These are phyloP conservation scores for Barnettozyma vustinii DNA, from an alignment of 805 yeast genomes.

Conservation along the genomic window DNA sequence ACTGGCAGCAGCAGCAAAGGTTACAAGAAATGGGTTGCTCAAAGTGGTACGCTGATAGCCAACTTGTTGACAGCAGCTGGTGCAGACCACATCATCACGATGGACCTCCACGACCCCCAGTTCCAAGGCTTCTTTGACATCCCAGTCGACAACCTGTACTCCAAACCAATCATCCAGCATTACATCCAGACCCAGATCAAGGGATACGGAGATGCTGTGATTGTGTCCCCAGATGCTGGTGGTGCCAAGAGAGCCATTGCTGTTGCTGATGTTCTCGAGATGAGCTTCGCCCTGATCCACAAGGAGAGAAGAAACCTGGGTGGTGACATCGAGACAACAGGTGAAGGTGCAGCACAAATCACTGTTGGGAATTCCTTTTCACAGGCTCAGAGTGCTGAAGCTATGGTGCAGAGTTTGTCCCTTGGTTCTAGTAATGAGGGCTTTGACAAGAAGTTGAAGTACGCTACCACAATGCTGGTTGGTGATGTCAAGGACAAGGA, in stretches of 20 bases:
- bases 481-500: constrained; percentile 87
- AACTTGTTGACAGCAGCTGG: constrained; percentile 86
- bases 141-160: constrained; percentile 91
- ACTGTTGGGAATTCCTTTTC: constrained; percentile 15
- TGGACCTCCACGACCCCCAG: constrained; percentile 98
- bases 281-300: constrained; percentile 91
- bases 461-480: constrained; percentile 89
- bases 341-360: constrained; percentile 22
- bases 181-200: constrained; percentile 77
- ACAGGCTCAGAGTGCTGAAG: constrained; percentile 15
- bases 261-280: constrained; percentile 82
- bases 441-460: constrained; percentile 25
- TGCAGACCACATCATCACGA: constrained; percentile 92
- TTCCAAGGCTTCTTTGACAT: constrained; percentile 96
- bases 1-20: constrained; percentile 43
- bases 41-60: constrained; percentile 89
- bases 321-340: background rate
- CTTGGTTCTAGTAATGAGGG: constrained; percentile 1
- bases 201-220: constrained; percentile 75
- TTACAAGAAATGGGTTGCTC: constrained; percentile 93
- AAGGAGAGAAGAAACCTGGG: constrained; percentile 67
- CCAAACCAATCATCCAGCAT: constrained; percentile 81
- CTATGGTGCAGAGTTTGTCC: constrained; percentile 1
- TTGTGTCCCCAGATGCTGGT: constrained; percentile 98
- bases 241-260: constrained; percentile 97